These are phyloP conservation scores for Citrus sinensis DNA, from an alignment of 345 rosid species.

Conservation along the genomic window DVS_A1.0 CM039166.1:15103501-15104000, in stretches of 20 bases:
- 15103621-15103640: neutral
- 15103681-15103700: conserved; percentile 17
- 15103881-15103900: neutral
- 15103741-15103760: conserved; percentile 89
- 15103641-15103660: neutral
- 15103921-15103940: neutral
- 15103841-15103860: neutral
- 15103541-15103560: neutral
- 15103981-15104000: neutral
- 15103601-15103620: neutral
- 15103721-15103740: conserved; percentile 61
- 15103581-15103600: neutral
- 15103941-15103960: neutral
- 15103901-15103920: neutral
- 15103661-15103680: neutral
- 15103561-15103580: neutral
- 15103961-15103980: neutral
- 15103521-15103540: neutral
- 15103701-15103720: conserved; percentile 78
- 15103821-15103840: neutral
- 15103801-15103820: neutral
- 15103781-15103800: neutral
- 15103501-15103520: neutral
- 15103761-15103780: conserved; percentile 56
- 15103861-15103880: neutral